These are phyloP conservation scores for Termitomyces sp. DNA, from an alignment of 768 basidiomycete species.

Conservation along the genomic window DNA sequence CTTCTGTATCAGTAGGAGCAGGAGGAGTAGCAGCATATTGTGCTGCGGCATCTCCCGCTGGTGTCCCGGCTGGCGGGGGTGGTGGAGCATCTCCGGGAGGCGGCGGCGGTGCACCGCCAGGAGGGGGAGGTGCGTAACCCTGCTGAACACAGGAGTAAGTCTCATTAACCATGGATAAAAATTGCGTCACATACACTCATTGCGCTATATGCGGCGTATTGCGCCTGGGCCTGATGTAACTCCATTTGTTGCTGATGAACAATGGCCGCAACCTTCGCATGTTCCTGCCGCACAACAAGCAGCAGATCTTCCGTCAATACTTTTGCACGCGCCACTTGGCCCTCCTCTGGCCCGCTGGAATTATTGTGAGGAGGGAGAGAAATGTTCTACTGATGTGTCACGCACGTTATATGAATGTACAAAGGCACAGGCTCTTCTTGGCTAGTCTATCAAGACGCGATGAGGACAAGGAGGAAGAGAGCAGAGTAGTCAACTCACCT, in stretches of 20 bases:
- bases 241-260: conserved; percentile 81
- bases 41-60: conserved; percentile 38
- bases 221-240: conserved; percentile 75
- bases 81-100: conserved; percentile 44
- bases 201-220: conserved; percentile 70
- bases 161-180: neutral
- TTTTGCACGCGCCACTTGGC: conserved; percentile 75
- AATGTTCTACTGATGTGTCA: conserved; percentile 9
- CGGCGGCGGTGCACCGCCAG: conserved; percentile 49
- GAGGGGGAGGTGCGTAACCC: conserved; percentile 47
- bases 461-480: too few relatives aligned
- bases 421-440: conserved; percentile 72
- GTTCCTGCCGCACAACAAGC: conserved; percentile 82
- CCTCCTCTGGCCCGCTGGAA: conserved; percentile 49
- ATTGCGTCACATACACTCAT: conserved; percentile 43
- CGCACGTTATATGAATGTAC: conserved; percentile 89
- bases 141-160: conserved; percentile 11
- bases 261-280: conserved; percentile 57
- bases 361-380: neutral
- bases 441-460: conserved; percentile 6
- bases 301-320: conserved; percentile 79
- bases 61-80: conserved; percentile 39
- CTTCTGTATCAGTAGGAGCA: conserved; percentile 41
- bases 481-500: conserved; percentile 44
- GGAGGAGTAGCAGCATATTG: conserved; percentile 32